A percentile compares a stretch with the other conserved stretches of the same genome.
These are phyloP conservation scores for Urtica urens DNA, from an alignment of 306 rosid species.

Conservation along the genomic window DNA sequence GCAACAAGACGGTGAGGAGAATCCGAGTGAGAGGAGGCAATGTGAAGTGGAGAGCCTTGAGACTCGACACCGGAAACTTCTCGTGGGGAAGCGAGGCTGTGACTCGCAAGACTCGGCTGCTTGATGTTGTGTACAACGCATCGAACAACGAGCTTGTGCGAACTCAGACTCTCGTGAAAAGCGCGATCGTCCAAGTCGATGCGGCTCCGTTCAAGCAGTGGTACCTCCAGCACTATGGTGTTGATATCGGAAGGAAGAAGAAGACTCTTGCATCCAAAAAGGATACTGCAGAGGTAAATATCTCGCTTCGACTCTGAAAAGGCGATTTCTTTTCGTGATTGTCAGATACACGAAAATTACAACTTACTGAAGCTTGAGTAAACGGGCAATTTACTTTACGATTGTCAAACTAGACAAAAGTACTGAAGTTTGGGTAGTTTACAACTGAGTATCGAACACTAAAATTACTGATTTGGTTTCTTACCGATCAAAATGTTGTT, in stretches of 20 bases:
- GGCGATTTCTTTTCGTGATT: not conserved
- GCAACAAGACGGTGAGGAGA: constrained; percentile 38
- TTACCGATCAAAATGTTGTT: too few species aligned
- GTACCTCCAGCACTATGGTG: constrained; percentile 33
- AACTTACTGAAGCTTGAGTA: too few species aligned
- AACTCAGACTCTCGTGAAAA: constrained; percentile 36
- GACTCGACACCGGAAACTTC: constrained; percentile 37
- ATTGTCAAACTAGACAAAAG: too few species aligned
- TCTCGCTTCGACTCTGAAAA: not conserved
- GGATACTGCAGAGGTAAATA: constrained; percentile 27
- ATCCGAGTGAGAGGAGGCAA: constrained; percentile 35
- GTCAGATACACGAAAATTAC: too few species aligned
- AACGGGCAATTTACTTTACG: too few species aligned
- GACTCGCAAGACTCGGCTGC: constrained; percentile 31
- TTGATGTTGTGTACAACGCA: constrained; percentile 37
- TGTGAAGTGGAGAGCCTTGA: constrained; percentile 38
- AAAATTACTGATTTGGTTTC: too few species aligned
- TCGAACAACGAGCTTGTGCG: constrained; percentile 41
- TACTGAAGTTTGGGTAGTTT: too few species aligned
- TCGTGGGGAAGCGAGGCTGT: constrained; percentile 38
- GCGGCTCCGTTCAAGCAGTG: constrained; percentile 39
- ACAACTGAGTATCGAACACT: too few species aligned
- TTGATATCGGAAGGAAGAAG: constrained; percentile 35
- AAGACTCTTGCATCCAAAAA: constrained; percentile 30
- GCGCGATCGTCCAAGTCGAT: constrained; percentile 34